phyloP scores from a whole-genome alignment of 148 eudicot species.

The Rhododendron mucronatum region DNA sequence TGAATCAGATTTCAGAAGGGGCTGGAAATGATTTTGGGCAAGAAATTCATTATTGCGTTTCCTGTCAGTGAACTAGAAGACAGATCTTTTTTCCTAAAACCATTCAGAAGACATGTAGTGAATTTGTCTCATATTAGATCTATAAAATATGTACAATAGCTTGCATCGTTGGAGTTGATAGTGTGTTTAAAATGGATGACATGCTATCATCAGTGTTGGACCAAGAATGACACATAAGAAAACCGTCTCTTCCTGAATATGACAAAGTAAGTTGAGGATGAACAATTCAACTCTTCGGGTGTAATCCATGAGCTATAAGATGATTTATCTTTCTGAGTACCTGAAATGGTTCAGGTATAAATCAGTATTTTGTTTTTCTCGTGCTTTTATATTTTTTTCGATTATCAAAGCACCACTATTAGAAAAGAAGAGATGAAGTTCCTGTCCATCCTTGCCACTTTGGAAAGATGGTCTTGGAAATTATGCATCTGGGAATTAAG shows the following conservation, averaged over 20 bases:
- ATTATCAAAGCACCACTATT: neutral
- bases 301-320: neutral
- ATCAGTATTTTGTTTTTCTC: neutral
- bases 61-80: neutral
- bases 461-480: neutral
- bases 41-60: neutral
- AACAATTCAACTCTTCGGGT: neutral
- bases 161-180: neutral
- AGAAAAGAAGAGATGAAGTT: neutral
- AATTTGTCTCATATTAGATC: neutral
- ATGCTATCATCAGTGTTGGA: neutral
- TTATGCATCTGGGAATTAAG: neutral
- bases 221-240: neutral
- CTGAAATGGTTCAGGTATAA: neutral
- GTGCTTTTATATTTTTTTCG: neutral
- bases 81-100: neutral
- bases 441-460: neutral
- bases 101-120: neutral
- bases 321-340: neutral
- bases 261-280: neutral
- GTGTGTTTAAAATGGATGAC: neutral
- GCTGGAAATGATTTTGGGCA: neutral
- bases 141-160: neutral
- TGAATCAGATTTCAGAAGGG: neutral
- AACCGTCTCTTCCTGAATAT: neutral